Evolutionary conservation across 139 green algal species (phyloP), one percentile per base, ranked within the genome.

Genomic region (Deuterostichococcus epilithicus): DNA sequence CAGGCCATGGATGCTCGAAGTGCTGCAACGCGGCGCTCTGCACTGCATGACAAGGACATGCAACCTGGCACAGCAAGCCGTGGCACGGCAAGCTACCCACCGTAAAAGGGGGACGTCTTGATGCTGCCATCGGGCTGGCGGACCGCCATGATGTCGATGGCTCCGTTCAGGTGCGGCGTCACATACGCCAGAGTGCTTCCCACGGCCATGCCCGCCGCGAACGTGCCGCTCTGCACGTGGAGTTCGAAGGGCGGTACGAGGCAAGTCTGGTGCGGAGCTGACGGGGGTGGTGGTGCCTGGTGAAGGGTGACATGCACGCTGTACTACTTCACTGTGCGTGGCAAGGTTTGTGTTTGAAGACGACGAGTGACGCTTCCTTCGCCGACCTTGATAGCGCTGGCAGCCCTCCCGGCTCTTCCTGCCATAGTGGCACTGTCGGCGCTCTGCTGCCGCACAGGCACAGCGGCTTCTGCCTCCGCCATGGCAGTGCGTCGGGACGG

Each of bases 91-190:
- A 5, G 20, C 72, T 10, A 22, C 80, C 73, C 67, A 93, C 90
- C 92, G 77, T 97, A 97, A 60, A 97, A 98, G 5, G 94, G 94
- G 4, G 92, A 92, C 78, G 80, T 92, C 67, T 90, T 91, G 10
- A 95, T 81, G 10, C 69, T 85, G 23, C 91, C 94, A 78, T 98
- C 94, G 26, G 87, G 89, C 78, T 97, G 92, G 60, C 90, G 74
- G 1, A 98, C 91, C 4, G 92, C 88, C 76, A 97, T 86, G 47
- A 98, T 92, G 83, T 98, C 94, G 63, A 98, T 91, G 23, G 94
- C 92, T 18, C 94, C 94, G 25, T 90, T 86, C 13, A 96, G 78
- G 39, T 96, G 91, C 0, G 91, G 91, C 15, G 89, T 70, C 20
- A 78, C 59, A 45, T 74, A 75, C 23, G 60, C 70, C 20, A 83